Evolutionary conservation across 2,329 filamentous ascomycete species (phyloP).

Genomic region (Mariannaea elegans): DNA sequence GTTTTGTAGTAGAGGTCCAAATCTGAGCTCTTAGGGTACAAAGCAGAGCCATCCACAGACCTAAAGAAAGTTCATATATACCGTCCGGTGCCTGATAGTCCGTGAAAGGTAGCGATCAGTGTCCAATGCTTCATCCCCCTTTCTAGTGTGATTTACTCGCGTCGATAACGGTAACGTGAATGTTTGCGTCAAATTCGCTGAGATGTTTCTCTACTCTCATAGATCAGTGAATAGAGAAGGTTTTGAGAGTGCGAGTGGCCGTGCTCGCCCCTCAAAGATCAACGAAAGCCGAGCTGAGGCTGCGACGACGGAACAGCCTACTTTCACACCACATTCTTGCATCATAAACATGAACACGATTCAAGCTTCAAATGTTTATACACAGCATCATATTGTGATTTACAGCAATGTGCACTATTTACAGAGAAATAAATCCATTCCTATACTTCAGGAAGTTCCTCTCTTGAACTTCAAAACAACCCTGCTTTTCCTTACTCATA

Average conservation of each 20-base stretch:
- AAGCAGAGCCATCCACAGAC: conserved; percentile 25
- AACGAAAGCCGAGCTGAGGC: too few relatives aligned
- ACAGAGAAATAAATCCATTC: conserved; percentile 35
- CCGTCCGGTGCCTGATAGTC: conserved; percentile 38
- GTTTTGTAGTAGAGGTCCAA: conserved; percentile 33
- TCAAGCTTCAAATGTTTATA: too few relatives aligned
- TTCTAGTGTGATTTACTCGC: conserved; percentile 19
- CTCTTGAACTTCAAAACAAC: conserved; percentile 23
- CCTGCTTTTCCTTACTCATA: conserved; percentile 8
- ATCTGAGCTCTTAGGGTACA: conserved; percentile 22
- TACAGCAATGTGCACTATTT: conserved; percentile 33
- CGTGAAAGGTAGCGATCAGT: conserved; percentile 27
- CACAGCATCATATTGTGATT: conserved; percentile 10
- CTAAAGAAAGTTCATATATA: background rate
- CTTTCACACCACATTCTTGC: too few relatives aligned
- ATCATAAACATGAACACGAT: too few relatives aligned
- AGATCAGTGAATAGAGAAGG: background rate
- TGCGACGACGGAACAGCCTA: too few relatives aligned
- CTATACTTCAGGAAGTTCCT: conserved; percentile 23
- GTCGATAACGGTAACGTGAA: conserved; percentile 33
- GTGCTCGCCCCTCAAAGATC: too few relatives aligned
- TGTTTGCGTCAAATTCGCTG: conserved; percentile 17
- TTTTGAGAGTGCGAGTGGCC: too few relatives aligned
- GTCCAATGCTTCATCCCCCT: background rate
- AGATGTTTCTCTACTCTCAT: too few relatives aligned